Percentiles rank a stretch among this genome's conserved stretches.
These are phyloP conservation scores for Leishmania gerbilli DNA, from an alignment of 208 protist genomes.

Conservation along the genomic window DNA sequence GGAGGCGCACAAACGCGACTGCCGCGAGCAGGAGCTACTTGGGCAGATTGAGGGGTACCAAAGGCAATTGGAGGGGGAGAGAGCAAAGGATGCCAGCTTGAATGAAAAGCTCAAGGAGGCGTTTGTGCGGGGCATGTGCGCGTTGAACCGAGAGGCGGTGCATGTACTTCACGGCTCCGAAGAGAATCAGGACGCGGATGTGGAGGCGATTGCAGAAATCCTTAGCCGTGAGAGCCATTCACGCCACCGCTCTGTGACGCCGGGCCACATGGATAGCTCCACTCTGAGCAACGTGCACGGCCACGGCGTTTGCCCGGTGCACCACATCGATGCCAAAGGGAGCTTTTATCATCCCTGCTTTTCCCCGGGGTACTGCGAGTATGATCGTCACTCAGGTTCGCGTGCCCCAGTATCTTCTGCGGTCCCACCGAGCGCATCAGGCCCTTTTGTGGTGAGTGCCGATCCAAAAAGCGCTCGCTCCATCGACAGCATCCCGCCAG, in stretches of 20 bases:
- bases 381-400: not conserved
- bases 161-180: constrained; percentile 66
- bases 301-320: constrained; percentile 47
- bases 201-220: constrained; percentile 55
- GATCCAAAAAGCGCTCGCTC: constrained; percentile 30
- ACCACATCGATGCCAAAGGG: constrained; percentile 37
- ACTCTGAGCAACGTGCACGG: constrained; percentile 1
- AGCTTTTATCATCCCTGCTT: constrained; percentile 79
- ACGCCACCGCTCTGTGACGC: constrained; percentile 3
- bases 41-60: constrained; percentile 43
- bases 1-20: constrained; percentile 27
- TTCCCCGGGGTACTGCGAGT: constrained; percentile 38
- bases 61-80: constrained; percentile 33
- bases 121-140: constrained; percentile 87
- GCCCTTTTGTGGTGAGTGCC: constrained; percentile 74
- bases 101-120: constrained; percentile 75
- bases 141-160: constrained; percentile 91
- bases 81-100: constrained; percentile 41
- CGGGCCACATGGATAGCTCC: constrained; percentile 4
- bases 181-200: constrained; percentile 38
- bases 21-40: constrained; percentile 47
- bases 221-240: constrained; percentile 34
- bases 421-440: constrained; percentile 16
- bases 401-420: constrained; percentile 6
- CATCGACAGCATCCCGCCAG: constrained; percentile 13